Conservation (phyloP, 805 yeast species). For the Candida morakotiae region DNA sequence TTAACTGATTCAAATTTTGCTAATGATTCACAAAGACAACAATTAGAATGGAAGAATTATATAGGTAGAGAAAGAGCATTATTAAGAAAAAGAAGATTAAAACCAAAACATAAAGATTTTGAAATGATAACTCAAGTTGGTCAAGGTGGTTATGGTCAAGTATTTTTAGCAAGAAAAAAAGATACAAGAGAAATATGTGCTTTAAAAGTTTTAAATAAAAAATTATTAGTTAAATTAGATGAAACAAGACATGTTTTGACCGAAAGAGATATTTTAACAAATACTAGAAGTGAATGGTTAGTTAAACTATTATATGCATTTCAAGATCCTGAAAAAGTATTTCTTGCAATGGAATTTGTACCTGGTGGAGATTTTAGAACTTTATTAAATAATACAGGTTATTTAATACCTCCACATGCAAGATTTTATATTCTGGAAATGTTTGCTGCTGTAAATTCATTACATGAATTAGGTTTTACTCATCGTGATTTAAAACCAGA, state of each 20-base stretch:
- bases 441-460: constrained; percentile 91
- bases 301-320: constrained; percentile 92
- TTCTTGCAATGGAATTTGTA: constrained; percentile 98
- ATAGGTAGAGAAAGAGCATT: constrained; percentile 79
- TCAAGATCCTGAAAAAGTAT: constrained; percentile 86
- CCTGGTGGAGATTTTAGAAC: constrained; percentile 99
- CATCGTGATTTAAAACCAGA: constrained; percentile 97
- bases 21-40: constrained; percentile 29
- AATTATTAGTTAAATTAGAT: constrained; percentile 78
- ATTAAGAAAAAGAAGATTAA: constrained; percentile 82
- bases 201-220: constrained; percentile 84
- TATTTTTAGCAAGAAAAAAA: constrained; percentile 88
- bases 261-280: constrained; percentile 95
- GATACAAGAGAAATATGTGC: constrained; percentile 97
- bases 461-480: constrained; percentile 92
- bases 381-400: constrained; percentile 86
- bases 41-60: constrained; percentile 67
- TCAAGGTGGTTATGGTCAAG: constrained; percentile 99
- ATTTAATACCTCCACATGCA: constrained; percentile 90
- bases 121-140: constrained; percentile 98
- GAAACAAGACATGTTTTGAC: constrained; percentile 95
- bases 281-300: constrained; percentile 92
- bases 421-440: constrained; percentile 92
- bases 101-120: constrained; percentile 92
- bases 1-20: constrained; percentile 45